Base-by-base conservation (phyloP, 1,284 basidiomycete genomes). In the Malassezia sp. region DNA sequence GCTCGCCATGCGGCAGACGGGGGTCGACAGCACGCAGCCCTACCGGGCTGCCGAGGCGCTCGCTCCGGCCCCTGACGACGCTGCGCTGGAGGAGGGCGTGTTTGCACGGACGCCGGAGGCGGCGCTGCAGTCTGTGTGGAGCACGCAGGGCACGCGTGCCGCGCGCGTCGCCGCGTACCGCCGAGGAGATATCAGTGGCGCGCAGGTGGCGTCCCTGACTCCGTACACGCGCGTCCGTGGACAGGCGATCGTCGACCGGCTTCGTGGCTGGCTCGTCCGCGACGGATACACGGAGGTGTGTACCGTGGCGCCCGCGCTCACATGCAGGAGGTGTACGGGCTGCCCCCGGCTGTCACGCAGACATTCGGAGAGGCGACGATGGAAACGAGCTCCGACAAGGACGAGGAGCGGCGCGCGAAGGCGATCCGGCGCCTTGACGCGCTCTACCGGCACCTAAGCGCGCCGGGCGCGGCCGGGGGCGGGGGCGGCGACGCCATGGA, bases 351-450 rank as follows among this genome's bases (percentile, higher is more conserved):
- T 14, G 30, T 34, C 8, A 31, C 42, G 10, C 22, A 31, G 18
- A 50, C 36, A 17, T 50, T 50, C 28, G 48, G 48, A 26, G 48
- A 50, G 31, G 48, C 48, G 11, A 30, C 23, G 12, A 18, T 17
- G 38, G 37, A 38, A 8, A 22, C 30, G 5, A 5, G n/a, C 14
- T 36, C 31, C 12, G 37, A 36, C 18, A 12, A 35, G 26, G 24
- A 38, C 14, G 48, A 50, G 21, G 48, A 44, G 30, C 42, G 37
- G 7, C 48, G 48, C 12, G 42, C 42, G 10, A 40, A 34, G 30
- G 48, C 48, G 3, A 50, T 50, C 18, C 48, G 48, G 10, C 42
- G 48, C 24, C 33, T 50, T 5, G 42, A 50, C 27, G 48, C 48
- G 18, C 38, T 50, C n/a, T 50, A 40, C 31, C 24, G 32, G 7